These are phyloP conservation scores for Wickerhamiella siamensis DNA, from an alignment of 805 yeast species.

Conservation along the genomic window DNA sequence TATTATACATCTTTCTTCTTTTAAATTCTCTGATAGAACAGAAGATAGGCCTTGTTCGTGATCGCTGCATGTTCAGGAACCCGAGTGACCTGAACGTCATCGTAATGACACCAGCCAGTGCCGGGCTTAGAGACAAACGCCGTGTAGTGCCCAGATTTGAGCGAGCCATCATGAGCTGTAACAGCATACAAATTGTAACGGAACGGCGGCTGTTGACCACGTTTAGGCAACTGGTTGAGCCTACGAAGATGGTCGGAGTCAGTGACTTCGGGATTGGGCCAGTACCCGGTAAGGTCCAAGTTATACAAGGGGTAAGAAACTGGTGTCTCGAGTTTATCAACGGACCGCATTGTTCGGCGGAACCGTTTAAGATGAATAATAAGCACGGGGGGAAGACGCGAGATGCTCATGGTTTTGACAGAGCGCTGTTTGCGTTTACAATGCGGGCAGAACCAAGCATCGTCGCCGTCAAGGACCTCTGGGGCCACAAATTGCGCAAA, in stretches of 20 bases:
- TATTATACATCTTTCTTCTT: neutral
- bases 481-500: slow-evolving; percentile 61
- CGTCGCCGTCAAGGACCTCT: slow-evolving; percentile 61
- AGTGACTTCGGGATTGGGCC: slow-evolving; percentile 35
- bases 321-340: slow-evolving; percentile 47
- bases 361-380: slow-evolving; percentile 81
- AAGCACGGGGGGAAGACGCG: slow-evolving; percentile 63
- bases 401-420: slow-evolving; percentile 53
- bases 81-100: slow-evolving; percentile 55
- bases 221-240: slow-evolving; percentile 37
- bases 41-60: slow-evolving; percentile 66
- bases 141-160: slow-evolving; percentile 83
- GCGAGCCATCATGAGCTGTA: slow-evolving; percentile 69
- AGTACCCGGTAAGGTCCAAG: slow-evolving; percentile 53
- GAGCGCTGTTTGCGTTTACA: slow-evolving; percentile 54
- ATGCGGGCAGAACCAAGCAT: slow-evolving; percentile 71
- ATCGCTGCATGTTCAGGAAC: slow-evolving; percentile 37
- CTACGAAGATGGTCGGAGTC: slow-evolving; percentile 31
- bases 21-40: slow-evolving; percentile 47
- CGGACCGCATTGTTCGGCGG: slow-evolving; percentile 26
- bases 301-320: slow-evolving; percentile 50
- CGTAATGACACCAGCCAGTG: slow-evolving; percentile 66
- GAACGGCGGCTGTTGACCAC: slow-evolving; percentile 75
- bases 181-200: slow-evolving; percentile 65
- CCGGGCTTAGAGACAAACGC: slow-evolving; percentile 55